phyloP scores from a whole-genome alignment of 345 rosid genomes.

The Eucalyptus pumila region DNA sequence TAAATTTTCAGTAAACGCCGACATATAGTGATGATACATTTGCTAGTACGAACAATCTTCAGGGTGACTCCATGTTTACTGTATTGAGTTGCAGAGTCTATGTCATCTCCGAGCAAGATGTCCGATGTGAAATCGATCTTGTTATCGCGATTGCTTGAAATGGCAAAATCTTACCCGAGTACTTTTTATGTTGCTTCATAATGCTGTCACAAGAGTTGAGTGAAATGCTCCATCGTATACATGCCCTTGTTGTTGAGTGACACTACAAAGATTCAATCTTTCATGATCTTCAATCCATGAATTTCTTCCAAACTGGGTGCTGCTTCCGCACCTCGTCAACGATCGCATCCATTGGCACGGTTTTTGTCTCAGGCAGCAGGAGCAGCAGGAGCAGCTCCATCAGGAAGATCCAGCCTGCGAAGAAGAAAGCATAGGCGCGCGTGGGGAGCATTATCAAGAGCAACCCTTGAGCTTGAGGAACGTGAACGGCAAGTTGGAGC shows the following conservation, averaged over 20 bases:
- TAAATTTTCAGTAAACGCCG: background rate
- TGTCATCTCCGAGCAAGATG: background rate
- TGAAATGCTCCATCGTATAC: background rate
- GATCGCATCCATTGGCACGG: slow-evolving; percentile 40
- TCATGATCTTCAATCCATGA: slow-evolving; percentile 1
- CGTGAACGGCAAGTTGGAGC: slow-evolving; percentile 61
- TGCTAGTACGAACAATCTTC: background rate
- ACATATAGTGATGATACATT: background rate
- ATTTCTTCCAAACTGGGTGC: slow-evolving; percentile 25
- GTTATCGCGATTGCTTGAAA: background rate
- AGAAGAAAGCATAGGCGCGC: slow-evolving; percentile 43
- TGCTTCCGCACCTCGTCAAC: slow-evolving; percentile 33
- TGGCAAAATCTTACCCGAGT: background rate
- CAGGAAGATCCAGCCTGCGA: slow-evolving; percentile 37
- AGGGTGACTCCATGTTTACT: background rate
- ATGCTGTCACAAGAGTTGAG: background rate
- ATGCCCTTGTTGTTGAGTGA: background rate
- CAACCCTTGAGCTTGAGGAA: slow-evolving; percentile 63
- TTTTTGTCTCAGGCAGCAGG: slow-evolving; percentile 45
- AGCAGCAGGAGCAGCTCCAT: slow-evolving; percentile 42
- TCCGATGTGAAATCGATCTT: background rate
- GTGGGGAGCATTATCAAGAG: slow-evolving; percentile 43
- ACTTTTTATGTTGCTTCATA: background rate
- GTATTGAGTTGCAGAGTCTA: background rate
- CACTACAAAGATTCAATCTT: background rate